Percentiles rank a stretch among this genome's conserved stretches.
Conservation (phyloP, 345 rosid genomes). For the Gossypium herbaceum region DNA sequence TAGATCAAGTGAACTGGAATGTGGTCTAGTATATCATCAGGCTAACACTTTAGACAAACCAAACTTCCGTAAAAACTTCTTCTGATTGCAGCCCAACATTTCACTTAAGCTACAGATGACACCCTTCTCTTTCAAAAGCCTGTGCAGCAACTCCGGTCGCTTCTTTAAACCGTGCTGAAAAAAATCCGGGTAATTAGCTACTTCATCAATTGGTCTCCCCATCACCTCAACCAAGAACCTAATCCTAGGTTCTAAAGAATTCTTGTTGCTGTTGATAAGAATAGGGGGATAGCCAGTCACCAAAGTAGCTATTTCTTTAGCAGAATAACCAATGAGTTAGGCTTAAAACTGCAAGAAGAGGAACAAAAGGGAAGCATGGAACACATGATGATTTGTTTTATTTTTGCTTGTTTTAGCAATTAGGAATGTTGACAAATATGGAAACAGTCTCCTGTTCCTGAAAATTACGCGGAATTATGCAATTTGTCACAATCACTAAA, state of each 20-base stretch:
- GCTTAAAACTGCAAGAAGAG: too few species aligned
- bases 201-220: constrained; percentile 64
- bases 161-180: constrained; percentile 72
- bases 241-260: constrained; percentile 68
- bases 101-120: constrained; percentile 63
- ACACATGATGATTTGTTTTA: too few species aligned
- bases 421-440: too few species aligned
- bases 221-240: constrained; percentile 63
- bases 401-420: too few species aligned
- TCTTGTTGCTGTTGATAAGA: constrained; percentile 59
- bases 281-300: constrained; percentile 62
- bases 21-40: constrained; percentile 22
- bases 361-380: too few species aligned
- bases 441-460: too few species aligned
- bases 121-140: constrained; percentile 46
- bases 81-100: constrained; percentile 61
- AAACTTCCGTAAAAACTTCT: constrained; percentile 53
- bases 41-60: constrained; percentile 33
- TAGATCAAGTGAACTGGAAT: background rate
- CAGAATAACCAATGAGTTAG: too few species aligned
- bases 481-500: too few species aligned
- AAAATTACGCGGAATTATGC: too few species aligned
- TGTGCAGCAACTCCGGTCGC: constrained; percentile 52
- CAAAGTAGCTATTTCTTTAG: constrained; percentile 33
- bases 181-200: constrained; percentile 52